Base-by-base conservation (phyloP, 306 rosid genomes). In the Cicer chorassanicum region DNA sequence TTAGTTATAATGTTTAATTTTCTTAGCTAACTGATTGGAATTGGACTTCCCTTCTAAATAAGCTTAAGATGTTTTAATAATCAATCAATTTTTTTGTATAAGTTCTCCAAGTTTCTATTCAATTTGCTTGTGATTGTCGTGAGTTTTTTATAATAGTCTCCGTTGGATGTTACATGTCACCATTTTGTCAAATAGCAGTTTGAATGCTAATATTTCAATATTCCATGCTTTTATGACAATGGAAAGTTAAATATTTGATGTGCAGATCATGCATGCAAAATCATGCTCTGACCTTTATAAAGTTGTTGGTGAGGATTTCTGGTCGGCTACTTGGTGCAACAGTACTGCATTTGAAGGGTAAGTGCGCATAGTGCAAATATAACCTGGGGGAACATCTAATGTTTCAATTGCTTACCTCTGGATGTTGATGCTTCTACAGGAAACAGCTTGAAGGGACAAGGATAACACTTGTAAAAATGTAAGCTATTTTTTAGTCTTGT, bases 361-460 rank as follows among this genome's bases (percentile, higher is more conserved):
- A 86, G 75, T 56, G 18, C 68, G 43, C 78, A 15, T 60, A 16
- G 42, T 69, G 60, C 39, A 24, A 63, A 57, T 78, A 54, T 55
- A 73, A 62, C 76, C 44, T 72, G 29, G 67, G 43, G 73, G 68
- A 75, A 64, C 44, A 50, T 74, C 6, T 24, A 68, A 29, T 50
- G 48, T 75, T 46, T 78, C n/a, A 29, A 76, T 78, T 48, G 73
- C 76, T 83, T 80, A 78, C 60, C 82, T 78, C 63, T 70, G 64
- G 67, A 70, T 75, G 60, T 63, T 68, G 54, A 44, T 84, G 70
- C 72, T 76, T 81, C 76, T 90, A 74, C 96, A 94, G 98, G 97
- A 94, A 88, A 85, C 90, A 82, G 82, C 97, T 94, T 79, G 98
- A 94, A 76, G 98, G 98, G 70, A 92, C 98, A 1, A 86, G 98